Conservation (phyloP, 371 early-diverging fungal genomes). For the Coemansia sp. region DNA sequence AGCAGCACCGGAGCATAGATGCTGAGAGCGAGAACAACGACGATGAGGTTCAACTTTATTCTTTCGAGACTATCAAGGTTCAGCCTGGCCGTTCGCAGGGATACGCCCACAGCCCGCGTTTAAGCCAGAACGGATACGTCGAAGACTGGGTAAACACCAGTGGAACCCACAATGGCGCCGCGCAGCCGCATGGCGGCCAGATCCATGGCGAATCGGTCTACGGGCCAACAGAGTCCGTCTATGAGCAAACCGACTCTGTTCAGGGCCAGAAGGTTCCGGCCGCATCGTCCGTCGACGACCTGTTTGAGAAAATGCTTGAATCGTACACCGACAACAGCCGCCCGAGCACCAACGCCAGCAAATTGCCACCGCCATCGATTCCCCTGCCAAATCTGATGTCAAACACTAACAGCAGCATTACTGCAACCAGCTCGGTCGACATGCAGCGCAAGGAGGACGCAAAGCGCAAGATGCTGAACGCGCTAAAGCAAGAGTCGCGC, state of each 20-base stretch:
- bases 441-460: constrained; percentile 21
- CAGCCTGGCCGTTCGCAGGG: background rate
- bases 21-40: constrained; percentile 7
- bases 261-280: background rate
- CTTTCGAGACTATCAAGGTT: constrained; percentile 34
- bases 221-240: background rate
- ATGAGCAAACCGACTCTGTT: background rate
- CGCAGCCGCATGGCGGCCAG: too few relatives aligned
- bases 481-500: background rate
- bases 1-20: too few relatives aligned
- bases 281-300: constrained; percentile 15
- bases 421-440: background rate
- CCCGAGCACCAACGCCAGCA: constrained; percentile 2
- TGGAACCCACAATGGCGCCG: background rate
- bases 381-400: constrained; percentile 5
- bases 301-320: constrained; percentile 24
- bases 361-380: background rate
- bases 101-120: background rate
- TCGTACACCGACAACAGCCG: constrained; percentile 13
- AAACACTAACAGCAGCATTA: too few relatives aligned
- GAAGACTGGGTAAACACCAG: constrained; percentile 11
- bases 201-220: too few relatives aligned
- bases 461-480: constrained; percentile 28
- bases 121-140: constrained; percentile 4
- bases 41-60: constrained; percentile 25